Base-by-base conservation (phyloP, 2,329 filamentous ascomycete genomes). In the Aspergillus thermomutatus region DNA sequence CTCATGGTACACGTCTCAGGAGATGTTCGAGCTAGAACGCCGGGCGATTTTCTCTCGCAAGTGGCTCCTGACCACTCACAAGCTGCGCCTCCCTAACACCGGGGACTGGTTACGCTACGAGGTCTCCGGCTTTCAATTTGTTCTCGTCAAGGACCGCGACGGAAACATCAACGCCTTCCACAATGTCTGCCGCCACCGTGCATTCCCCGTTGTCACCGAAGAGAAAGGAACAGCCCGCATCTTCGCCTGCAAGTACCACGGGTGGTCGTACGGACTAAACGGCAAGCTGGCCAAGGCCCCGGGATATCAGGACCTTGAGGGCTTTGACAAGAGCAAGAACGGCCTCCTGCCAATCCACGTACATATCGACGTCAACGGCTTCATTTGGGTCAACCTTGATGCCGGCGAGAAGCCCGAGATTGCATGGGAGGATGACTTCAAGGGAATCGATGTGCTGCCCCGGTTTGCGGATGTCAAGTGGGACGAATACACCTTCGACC, bases 321-420 rank as follows among this genome's bases (percentile, higher is more conserved):
- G 77, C 8, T 86, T 86, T 60, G 79, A 84, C 65, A 81, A 80
- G 71, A 73, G 72, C 46, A 69, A 80, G 65, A 84, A 85, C 60
- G 77, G 79, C 3, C 77, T 86, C 1, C 75, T 84, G 37, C 78
- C 77, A 2, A 80, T 85, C 53, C 81, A 84, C 59, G 73, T 82
- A 4, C 79, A 82, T 60, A 66, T 83, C 41, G 82, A 85, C 67
- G 62, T 61, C 40, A 79, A 79, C 4, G 82, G 82, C 23, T 85
- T 86, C 67, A 73, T 86, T 59, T 86, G 81, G 80, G 76, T 84
- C 52, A 86, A 86, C 65, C 67, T 86, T 53, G 82, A 86, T 50
- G 71, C 66, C 9, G 70, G 75, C 74, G 60, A 60, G 11, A 60
- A 69, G 59, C 61, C 82, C 75, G 80, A 82, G 60, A 66, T 81